Evolutionary conservation across 371 early-diverging fungal genomes (phyloP), one percentile per base, ranked within the genome.

Genomic region (Mycotypha africana): DNA sequence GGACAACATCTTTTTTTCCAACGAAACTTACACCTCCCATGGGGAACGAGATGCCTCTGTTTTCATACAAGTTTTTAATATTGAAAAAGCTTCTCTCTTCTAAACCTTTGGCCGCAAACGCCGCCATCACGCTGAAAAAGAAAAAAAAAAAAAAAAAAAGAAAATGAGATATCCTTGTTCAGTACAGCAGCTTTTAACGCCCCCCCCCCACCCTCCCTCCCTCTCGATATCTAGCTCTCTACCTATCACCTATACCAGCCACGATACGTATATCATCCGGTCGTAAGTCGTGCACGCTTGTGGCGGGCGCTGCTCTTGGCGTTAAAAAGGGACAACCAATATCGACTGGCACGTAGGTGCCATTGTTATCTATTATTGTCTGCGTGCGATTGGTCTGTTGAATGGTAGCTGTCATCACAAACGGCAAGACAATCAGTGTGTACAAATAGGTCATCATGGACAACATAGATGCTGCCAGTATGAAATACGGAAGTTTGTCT

Each of bases 181-280:
- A 9, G 9, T 31, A 28, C 28, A 28, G 11, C 5, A 28, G 28
- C 11, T 28, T 28, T 28, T 28, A 8, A 20, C 6, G 14, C 2
- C 16, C 7, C 15, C 21, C n/a, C 10, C 14, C 2, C 8, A 1
- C n/a, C n/a, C n/a, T n/a, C n/a, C n/a, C n/a, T n/a, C n/a, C n/a
- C n/a, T n/a, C n/a, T n/a, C n/a, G n/a, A n/a, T n/a, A n/a, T n/a
- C n/a, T n/a, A n/a, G n/a, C n/a, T n/a, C n/a, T n/a, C n/a, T 58
- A 71, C 72, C 72, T 73, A 42, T 85, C 88, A 16, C 85, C 88
- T 9, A 87, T 42, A 3, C 84, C 79, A 12, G 79, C 67, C 7
- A 85, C 62, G 4, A 82, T 65, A 23, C 60, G 59, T 36, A 85
- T 78, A 53, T 85, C 84, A 58, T 85, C 81, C 2, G 74, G 61